phyloP scores from a whole-genome alignment of 2,329 filamentous ascomycete genomes.

The Cercospora sojina region DNA sequence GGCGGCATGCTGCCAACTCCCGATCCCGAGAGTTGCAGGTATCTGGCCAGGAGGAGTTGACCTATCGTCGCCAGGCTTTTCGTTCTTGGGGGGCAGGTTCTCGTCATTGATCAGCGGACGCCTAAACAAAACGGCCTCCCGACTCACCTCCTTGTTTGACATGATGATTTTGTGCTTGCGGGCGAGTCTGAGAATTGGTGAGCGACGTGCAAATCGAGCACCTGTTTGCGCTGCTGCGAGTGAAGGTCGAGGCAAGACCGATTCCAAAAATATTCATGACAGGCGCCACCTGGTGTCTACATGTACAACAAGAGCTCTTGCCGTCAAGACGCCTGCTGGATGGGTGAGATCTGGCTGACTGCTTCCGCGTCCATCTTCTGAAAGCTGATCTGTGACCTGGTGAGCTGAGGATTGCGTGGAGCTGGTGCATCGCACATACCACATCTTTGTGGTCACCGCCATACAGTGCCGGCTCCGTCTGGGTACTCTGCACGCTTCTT shows the following conservation, averaged over 20 bases:
- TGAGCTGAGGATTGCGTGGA: not conserved
- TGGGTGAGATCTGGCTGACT: slow-evolving; percentile 26
- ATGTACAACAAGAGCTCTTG: not conserved
- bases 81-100: slow-evolving; percentile 29
- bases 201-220: not conserved
- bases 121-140: not conserved
- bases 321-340: slow-evolving; percentile 1
- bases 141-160: slow-evolving; percentile 35
- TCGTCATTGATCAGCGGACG: slow-evolving; percentile 15
- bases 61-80: slow-evolving; percentile 11
- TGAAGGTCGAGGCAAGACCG: not conserved
- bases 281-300: not conserved
- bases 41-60: slow-evolving; percentile 23
- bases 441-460: slow-evolving; percentile 69
- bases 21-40: slow-evolving; percentile 21
- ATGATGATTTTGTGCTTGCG: slow-evolving; percentile 17
- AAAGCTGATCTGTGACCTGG: slow-evolving; percentile 33
- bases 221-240: not conserved
- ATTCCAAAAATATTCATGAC: not conserved
- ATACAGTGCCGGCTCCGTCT: slow-evolving; percentile 77
- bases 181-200: not conserved
- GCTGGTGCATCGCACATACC: slow-evolving; percentile 50
- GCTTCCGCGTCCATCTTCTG: slow-evolving; percentile 32
- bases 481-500: slow-evolving; percentile 71
- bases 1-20: slow-evolving; percentile 25